Evolutionary conservation across 2,329 filamentous ascomycete species (phyloP).

Genomic region (Scedosporium boydii): DNA sequence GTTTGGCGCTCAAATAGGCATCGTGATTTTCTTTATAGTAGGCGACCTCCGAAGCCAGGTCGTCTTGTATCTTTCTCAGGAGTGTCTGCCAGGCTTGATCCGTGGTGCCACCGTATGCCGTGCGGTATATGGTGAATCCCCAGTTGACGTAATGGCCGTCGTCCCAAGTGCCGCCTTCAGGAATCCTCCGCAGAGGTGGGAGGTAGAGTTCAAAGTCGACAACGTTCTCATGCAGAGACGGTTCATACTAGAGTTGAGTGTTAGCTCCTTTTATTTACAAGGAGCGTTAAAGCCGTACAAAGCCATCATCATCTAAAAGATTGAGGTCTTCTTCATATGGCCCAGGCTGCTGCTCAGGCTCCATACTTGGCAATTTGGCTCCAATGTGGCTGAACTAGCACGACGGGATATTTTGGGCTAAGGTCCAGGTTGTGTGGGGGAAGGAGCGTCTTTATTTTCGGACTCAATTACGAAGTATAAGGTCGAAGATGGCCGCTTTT

Average conservation of each 20-base stretch:
- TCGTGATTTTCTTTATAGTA: neutral
- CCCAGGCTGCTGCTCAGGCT: neutral
- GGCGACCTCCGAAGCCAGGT: neutral
- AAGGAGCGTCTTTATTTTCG: too few relatives aligned
- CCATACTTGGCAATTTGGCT: neutral
- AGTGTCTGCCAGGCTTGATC: neutral
- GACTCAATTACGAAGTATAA: too few relatives aligned
- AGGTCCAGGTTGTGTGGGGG: too few relatives aligned
- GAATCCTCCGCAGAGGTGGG: neutral
- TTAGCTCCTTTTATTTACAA: neutral
- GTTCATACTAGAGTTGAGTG: neutral
- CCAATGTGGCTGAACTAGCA: neutral
- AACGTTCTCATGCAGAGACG: neutral
- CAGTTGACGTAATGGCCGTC: neutral
- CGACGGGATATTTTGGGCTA: neutral
- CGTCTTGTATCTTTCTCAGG: neutral
- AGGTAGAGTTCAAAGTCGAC: neutral
- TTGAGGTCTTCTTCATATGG: neutral
- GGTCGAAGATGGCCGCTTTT: neutral
- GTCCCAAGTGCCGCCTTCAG: neutral
- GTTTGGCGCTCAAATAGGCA: neutral
- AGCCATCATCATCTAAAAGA: neutral
- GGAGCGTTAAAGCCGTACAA: neutral
- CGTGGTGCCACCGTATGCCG: neutral
- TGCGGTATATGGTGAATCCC: neutral